Percentiles rank a stretch among this genome's conserved stretches.
Conservation (phyloP, 164 flowering plant species). For the Berberis thunbergii region DNA sequence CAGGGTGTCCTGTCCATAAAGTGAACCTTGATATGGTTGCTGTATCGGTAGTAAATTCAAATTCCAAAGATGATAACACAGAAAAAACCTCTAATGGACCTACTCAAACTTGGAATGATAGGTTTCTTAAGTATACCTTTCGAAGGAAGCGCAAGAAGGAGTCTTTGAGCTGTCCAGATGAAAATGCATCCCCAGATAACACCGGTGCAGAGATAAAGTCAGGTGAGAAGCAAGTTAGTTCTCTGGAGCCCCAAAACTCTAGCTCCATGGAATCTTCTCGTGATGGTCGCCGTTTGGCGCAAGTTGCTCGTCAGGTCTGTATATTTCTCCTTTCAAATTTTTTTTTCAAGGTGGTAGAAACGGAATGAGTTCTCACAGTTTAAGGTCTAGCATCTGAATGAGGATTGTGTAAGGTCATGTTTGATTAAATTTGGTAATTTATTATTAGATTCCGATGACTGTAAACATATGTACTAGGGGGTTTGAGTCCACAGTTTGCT, state of each 20-base stretch:
- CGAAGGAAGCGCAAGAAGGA: constrained; percentile 39
- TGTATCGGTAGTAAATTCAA: constrained; percentile 8
- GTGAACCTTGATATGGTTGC: constrained; percentile 15
- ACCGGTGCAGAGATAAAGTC: constrained; percentile 20
- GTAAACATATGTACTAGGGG: background rate
- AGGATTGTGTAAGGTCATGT: background rate
- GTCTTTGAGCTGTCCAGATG: constrained; percentile 27
- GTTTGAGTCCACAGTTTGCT: background rate
- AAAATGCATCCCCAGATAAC: constrained; percentile 24
- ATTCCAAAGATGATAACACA: constrained; percentile 16
- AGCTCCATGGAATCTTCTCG: constrained; percentile 45
- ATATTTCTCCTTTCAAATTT: background rate
- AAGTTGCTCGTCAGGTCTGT: constrained; percentile 93
- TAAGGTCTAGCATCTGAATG: background rate
- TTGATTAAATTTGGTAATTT: background rate
- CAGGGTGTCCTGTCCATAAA: constrained; percentile 12
- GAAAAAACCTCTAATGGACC: constrained; percentile 14
- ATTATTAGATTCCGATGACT: background rate
- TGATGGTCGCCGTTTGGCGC: constrained; percentile 52
- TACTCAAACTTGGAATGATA: constrained; percentile 13
- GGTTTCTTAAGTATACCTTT: constrained; percentile 29
- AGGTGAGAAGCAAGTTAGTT: constrained; percentile 24
- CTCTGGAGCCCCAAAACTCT: constrained; percentile 25
- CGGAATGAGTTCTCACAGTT: too few relatives aligned
- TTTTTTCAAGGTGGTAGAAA: background rate